Evolutionary conservation across 768 basidiomycete genomes (phyloP), one percentile per base, ranked within the genome.

Genomic region (Mycena rosella): DNA sequence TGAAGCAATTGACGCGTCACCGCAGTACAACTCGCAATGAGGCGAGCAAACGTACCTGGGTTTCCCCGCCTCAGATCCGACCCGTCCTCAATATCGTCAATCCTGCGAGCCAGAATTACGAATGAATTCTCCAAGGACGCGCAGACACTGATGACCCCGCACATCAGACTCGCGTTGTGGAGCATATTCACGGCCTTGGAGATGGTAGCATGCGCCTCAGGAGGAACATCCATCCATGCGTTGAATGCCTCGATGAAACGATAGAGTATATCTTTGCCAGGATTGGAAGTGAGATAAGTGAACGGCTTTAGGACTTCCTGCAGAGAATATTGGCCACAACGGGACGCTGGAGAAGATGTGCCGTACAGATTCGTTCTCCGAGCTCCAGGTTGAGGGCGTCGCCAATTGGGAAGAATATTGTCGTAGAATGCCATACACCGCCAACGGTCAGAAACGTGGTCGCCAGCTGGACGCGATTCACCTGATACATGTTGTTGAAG

Each of bases 71-170:
- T 84, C 32, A 98, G 82, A 69, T 94, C 91, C 0, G 93, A 92
- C 58, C 91, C 92, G 69, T 98, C 96, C 77, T 98, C 94, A 42
- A 98, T 96, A 77, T 98, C 96, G 74, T 98, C 96, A 69, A 98
- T 87, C 76, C 95, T 97, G 76, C 7, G 54, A 17, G 55, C 34
- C 49, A 17, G 11, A 45, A 60, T 27, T 67, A 40, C 42, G 29
- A 60, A 15, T n/a, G n/a, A n/a, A 34, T 11, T 6, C 32, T 11
- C 6, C 6, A 34, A 11, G 6, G 32, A 5, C 32, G 32, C 32
- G 47, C 32, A 32, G 32, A n/a, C 10, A 15, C n/a, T 22, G 9
- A n/a, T 11, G 51, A 18, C 3, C 4, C 27, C 49, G 34, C 38
- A 38, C 96, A 99, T 85, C 24, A 99, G 83, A 76, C 94, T 95